phyloP scores from a whole-genome alignment of 2,329 filamentous ascomycete genomes.

The Colletotrichum somersetense region DNA sequence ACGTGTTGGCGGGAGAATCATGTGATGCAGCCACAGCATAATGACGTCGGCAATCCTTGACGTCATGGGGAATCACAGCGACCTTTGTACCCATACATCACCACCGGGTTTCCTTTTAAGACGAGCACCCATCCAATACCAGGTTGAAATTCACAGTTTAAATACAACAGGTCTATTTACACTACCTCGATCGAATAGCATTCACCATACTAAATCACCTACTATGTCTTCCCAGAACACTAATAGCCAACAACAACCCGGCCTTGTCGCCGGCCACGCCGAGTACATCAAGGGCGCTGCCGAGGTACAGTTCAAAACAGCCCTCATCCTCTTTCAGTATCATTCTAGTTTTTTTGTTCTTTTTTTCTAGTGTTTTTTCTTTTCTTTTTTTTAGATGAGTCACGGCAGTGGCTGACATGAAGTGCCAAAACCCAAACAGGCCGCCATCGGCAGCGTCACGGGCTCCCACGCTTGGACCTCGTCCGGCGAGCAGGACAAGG shows the following conservation, averaged over 20 bases:
- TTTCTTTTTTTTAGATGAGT: background rate
- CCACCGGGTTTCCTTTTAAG: conserved; percentile 16
- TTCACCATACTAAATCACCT: background rate
- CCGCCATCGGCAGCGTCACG: conserved; percentile 71
- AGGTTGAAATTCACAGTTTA: accelerated
- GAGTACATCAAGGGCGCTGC: conserved; percentile 78
- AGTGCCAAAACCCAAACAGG: conserved; percentile 52
- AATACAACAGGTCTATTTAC: too few species aligned
- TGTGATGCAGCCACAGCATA: conserved; percentile 27
- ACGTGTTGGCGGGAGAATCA: background rate
- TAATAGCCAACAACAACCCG: conserved; percentile 59
- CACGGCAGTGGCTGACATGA: background rate
- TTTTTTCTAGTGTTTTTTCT: too few species aligned
- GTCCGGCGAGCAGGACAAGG: conserved; percentile 74
- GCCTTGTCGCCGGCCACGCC: conserved; percentile 73
- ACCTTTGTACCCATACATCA: conserved; percentile 13
- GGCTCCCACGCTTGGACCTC: conserved; percentile 73
- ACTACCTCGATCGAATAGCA: background rate
- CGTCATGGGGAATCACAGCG: conserved; percentile 20
- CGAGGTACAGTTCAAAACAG: conserved; percentile 61
- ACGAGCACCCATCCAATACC: background rate
- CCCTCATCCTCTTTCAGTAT: background rate
- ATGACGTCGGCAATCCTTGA: conserved; percentile 37
- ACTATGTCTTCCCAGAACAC: conserved; percentile 38
- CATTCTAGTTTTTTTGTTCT: too few species aligned